phyloP scores from a whole-genome alignment of 208 protist genomes.

The Phytomonas francai region DNA sequence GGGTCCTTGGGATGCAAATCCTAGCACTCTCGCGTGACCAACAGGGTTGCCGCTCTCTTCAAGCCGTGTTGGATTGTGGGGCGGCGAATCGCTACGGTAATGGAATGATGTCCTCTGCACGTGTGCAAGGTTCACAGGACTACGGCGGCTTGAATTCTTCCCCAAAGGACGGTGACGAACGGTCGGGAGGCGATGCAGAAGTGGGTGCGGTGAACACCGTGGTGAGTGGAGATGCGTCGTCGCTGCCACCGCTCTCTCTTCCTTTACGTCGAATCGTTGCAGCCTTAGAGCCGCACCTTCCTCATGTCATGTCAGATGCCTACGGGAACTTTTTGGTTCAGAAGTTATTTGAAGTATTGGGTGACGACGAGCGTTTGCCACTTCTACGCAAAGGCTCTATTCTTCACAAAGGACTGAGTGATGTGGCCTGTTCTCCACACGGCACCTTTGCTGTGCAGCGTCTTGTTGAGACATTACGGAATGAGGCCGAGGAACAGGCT shows the following conservation, averaged over 20 bases:
- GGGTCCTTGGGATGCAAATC: constrained; percentile 1
- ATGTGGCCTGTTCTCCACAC: constrained; percentile 69
- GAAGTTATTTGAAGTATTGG: constrained; percentile 80
- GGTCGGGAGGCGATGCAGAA: neutral
- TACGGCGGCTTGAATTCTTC: neutral
- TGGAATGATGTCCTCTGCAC: neutral
- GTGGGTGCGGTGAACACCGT: neutral
- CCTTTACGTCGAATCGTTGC: constrained; percentile 36
- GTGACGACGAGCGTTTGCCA: constrained; percentile 27
- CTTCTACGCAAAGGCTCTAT: constrained; percentile 55
- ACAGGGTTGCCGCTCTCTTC: constrained; percentile 54
- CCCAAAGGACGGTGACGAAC: neutral
- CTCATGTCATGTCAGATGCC: constrained; percentile 92
- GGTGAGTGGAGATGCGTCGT: constrained; percentile 3
- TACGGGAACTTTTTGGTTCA: constrained; percentile 97
- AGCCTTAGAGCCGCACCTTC: constrained; percentile 32
- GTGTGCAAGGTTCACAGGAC: constrained; percentile 1
- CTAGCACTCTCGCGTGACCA: constrained; percentile 44
- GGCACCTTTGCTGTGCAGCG: constrained; percentile 95
- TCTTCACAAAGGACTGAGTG: constrained; percentile 23
- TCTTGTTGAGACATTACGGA: constrained; percentile 89
- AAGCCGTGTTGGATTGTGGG: constrained; percentile 48
- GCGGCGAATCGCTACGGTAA: constrained; percentile 11
- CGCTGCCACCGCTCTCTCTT: constrained; percentile 20
- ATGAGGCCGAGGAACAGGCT: constrained; percentile 60